Base-by-base conservation (phyloP, 1,284 basidiomycete species). In the Paramarasmius palmivorus region DNA sequence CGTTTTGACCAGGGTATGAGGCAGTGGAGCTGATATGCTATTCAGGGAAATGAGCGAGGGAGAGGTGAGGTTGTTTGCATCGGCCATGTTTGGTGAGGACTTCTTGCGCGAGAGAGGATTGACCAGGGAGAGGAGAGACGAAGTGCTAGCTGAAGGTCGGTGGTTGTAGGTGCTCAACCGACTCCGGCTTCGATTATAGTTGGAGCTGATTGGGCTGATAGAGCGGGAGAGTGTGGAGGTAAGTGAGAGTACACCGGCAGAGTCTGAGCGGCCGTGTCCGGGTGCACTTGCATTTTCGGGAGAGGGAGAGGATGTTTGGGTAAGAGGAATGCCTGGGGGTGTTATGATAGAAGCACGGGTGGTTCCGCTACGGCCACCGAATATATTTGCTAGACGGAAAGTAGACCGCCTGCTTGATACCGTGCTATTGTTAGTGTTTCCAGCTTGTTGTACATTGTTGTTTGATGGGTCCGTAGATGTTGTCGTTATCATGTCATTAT, bases 1-100 rank as follows among this genome's bases (percentile, higher is more conserved):
- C 8, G 81, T 78, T 12, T 78, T 73, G 8, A 74, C 62, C 14
- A 75, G 65, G 2, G 81, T 82, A 58, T 82, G 79, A 4, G 78
- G 73, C 2, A 83, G 70, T 6, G 81, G 81, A 5, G 76, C 57
- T 1, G 78, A 80, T 49, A 83, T 83, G 7, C 77, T 77, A 50
- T 76, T 71, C 32, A 80, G 69, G 8, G 78, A 79, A 51, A 79
- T 76, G 36, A 73, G 61, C 4, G 78, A 79, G 15, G 76, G 76
- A 1, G 76, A 78, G 7, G 66, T 76, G 38, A 77, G 70, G 29
- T 68, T 63, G 39, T 63, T 61, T 0, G 35, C 10, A n/a, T 67
- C 66, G 55, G 66, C 63, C 40, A 69, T 51, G 14, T 65, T 69
- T 40, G 67, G 65, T 10, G 59, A 62, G 15, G 74, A 76, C 45